Evolutionary conservation across 129 eudicot species (phyloP), one percentile per base, ranked within the genome.

Genomic region (Arctium minus): DNA sequence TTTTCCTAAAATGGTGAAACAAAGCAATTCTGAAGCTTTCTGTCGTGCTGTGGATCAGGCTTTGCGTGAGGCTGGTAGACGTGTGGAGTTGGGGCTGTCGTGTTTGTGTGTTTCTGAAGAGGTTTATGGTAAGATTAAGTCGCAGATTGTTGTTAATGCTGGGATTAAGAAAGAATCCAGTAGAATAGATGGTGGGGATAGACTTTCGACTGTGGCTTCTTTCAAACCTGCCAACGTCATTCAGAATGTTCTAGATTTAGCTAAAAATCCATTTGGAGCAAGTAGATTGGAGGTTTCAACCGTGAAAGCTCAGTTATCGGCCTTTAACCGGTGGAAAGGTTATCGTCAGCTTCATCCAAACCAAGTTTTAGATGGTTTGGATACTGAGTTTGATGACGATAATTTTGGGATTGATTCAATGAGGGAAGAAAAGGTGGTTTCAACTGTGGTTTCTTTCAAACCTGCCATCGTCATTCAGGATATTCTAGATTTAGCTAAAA

Each of bases 261-360:
- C 97, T 74, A 83, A 46, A 77, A 83, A 69, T 74, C 92, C 92
- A 3, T 77, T 72, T 73, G 87, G 76, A 64, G 65, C 30, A 5
- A 84, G 74, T 69, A 85, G 83, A 44, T 82, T 91, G 82, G 87
- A 86, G 38, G 82, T 80, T 86, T 85, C 78, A 50, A 75, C 75
- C 0, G 74, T 86, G 12, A 84, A 85, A 84, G 92, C 92, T 38
- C 97, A 89, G 46, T 78, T 89, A 77, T 78, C 87, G 69, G 92
- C 98, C 6, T 92, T 87, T 82, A 82, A 87, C 80, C 85, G 90
- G 8, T 94, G 93, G 94, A 94, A 91, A 86, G 94, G 94, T 12
- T 69, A 79, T 80, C 56, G 68, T 85, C 89, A 89, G 83, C 89
- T 89, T 30, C 90, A 88, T 2, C 50, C 73, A 39, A 53, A 85